Evolutionary conservation across 768 basidiomycete genomes (phyloP), one percentile per base, ranked within the genome.

Genomic region (Kwoniella sp.): DNA sequence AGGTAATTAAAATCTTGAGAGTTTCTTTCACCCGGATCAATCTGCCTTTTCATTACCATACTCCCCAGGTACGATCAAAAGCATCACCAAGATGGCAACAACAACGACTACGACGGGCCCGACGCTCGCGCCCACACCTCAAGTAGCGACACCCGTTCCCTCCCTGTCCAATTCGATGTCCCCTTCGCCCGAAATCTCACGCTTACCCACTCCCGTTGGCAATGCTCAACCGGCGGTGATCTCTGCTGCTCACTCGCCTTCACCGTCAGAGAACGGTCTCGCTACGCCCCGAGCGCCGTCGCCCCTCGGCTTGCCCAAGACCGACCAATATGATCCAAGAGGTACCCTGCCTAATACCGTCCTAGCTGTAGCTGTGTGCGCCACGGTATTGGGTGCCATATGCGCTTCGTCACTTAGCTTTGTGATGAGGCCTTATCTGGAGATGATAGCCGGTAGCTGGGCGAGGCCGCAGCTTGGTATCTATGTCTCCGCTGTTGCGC

Each of bases 311-410:
- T 65, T 77, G 34, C 76, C 74, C 25, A 60, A 68, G n/a, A 63
- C 71, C 0, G 58, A 66, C 12, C 71, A 72, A 38, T 76, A 80
- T 52, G 53, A 53, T 4, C 83, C 84, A 15, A 82, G 83, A 48
- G 88, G 87, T n/a, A 67, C 67, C 70, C 87, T 93, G 57, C 92
- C 92, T n/a, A 94, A 97, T 76, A 95, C 95, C 15, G 92, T 91
- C 0, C 84, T 95, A 47, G 86, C 86, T 3, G 88, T 86, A 0
- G 86, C 91, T 0, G 83, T 86, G 30, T 88, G 96, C 71, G 88
- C 93, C 0, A 93, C 95, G 79, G 68, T 89, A n/a, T 86, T 99
- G 4, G 95, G 95, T n/a, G 81, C 81, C 17, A 50, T 86, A 20
- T 92, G 90, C 79, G 80, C 85, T 15, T 72, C 88, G 28, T 91